A percentile compares a stretch with the other conserved stretches of the same genome.
Conservation (phyloP, 768 basidiomycete genomes). For the Calocybe indica region DNA sequence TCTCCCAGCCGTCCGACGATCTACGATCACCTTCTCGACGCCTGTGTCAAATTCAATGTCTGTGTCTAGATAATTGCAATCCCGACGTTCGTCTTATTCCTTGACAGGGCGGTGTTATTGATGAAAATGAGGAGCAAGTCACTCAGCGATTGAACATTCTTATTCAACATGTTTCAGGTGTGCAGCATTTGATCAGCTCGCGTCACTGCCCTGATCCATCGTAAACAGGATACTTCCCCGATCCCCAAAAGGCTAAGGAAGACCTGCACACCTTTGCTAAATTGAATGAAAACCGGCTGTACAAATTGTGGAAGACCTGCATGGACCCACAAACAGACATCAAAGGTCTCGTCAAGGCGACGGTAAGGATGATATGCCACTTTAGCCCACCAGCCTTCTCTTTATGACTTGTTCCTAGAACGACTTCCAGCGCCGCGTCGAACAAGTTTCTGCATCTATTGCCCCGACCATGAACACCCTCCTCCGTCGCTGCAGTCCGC, state of each 20-base stretch:
- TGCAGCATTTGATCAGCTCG: constrained; percentile 13
- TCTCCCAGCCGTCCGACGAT: constrained; percentile 54
- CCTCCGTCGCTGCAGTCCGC: constrained; percentile 63
- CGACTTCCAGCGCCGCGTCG: constrained; percentile 75
- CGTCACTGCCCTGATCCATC: not conserved
- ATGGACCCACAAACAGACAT: constrained; percentile 83
- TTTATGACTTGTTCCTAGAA: constrained; percentile 30
- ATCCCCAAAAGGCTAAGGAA: constrained; percentile 67
- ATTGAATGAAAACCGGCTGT: constrained; percentile 79
- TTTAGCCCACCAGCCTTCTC: not conserved
- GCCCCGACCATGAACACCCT: constrained; percentile 64
- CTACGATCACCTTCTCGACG: constrained; percentile 65
- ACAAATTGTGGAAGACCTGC: constrained; percentile 76
- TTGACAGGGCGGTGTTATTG: constrained; percentile 81
- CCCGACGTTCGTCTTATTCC: constrained; percentile 1
- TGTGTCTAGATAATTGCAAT: constrained; percentile 19
- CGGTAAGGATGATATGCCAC: constrained; percentile 36
- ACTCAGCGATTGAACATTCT: constrained; percentile 45
- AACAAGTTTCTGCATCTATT: constrained; percentile 58
- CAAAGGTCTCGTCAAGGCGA: constrained; percentile 71
- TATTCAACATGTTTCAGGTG: constrained; percentile 59
- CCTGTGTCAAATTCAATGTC: constrained; percentile 82
- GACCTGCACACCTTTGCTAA: constrained; percentile 83
- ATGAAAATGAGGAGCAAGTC: constrained; percentile 68
- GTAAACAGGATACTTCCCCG: constrained; percentile 47